Evolutionary conservation across 2,329 filamentous ascomycete species (phyloP).

Genomic region (Aspergillus sclerotialis): DNA sequence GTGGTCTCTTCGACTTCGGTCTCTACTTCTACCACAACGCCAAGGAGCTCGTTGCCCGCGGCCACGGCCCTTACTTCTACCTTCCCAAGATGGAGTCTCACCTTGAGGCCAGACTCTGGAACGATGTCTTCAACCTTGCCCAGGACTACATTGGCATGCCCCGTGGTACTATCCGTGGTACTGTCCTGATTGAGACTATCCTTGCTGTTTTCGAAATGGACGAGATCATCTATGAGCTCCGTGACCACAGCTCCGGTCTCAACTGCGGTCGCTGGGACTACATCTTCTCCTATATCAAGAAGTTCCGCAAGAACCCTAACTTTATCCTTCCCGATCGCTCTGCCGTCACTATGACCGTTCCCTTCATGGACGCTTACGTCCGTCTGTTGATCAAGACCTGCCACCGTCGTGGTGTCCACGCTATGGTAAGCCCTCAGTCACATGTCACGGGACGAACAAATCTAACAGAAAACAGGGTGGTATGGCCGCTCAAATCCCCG

Average conservation of each 20-base stretch:
- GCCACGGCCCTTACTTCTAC: conserved; percentile 93
- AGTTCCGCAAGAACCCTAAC: conserved; percentile 89
- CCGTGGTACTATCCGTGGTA: conserved; percentile 87
- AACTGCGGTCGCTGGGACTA: conserved; percentile 99
- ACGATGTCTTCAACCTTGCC: conserved; percentile 91
- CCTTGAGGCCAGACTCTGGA: conserved; percentile 95
- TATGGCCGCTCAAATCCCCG: conserved; percentile 98
- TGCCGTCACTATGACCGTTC: conserved; percentile 91
- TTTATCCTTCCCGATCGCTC: conserved; percentile 91
- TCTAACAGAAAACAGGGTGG: conserved; percentile 49
- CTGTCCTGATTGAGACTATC: conserved; percentile 96
- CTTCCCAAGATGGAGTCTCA: conserved; percentile 98
- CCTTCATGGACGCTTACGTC: conserved; percentile 97
- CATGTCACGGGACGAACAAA: neutral
- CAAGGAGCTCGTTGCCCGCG: conserved; percentile 73
- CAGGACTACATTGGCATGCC: conserved; percentile 90
- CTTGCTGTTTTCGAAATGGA: conserved; percentile 99
- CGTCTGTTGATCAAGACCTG: conserved; percentile 97
- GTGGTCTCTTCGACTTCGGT: conserved; percentile 90
- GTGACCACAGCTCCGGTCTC: conserved; percentile 89
- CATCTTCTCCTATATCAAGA: conserved; percentile 99
- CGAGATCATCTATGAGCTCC: conserved; percentile 98
- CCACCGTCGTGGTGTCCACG: conserved; percentile 93
- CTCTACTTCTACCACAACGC: conserved; percentile 99
- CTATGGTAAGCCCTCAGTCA: conserved; percentile 61